phyloP scores from a whole-genome alignment of 179 eudicot genomes.

The Nepenthes alata region DNA sequence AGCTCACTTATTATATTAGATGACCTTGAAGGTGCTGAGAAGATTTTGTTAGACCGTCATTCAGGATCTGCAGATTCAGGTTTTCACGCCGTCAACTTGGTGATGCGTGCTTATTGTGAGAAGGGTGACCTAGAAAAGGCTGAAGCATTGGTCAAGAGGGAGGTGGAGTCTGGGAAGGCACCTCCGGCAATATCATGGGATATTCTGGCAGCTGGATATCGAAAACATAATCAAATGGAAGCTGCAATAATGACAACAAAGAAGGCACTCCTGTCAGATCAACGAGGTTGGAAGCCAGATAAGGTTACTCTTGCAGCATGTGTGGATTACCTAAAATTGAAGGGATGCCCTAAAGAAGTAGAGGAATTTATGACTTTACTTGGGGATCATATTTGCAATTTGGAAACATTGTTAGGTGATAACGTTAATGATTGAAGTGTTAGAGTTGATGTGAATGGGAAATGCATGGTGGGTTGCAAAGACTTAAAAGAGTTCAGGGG shows the following conservation, averaged over 20 bases:
- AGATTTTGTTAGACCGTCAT: constrained; percentile 28
- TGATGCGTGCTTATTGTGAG: constrained; percentile 31
- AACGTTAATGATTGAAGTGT: background rate
- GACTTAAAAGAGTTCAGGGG: no score
- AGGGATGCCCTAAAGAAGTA: constrained; percentile 15
- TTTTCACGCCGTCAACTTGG: constrained; percentile 18
- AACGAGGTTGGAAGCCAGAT: constrained; percentile 14
- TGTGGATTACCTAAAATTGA: constrained; percentile 27
- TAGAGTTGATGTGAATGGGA: background rate
- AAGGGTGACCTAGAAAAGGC: constrained; percentile 40
- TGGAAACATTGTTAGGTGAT: constrained; percentile 4
- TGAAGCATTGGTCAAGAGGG: constrained; percentile 15
- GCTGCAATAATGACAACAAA: constrained; percentile 26
- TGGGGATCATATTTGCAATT: constrained; percentile 2
- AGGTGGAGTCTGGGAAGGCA: constrained; percentile 19
- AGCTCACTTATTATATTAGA: constrained; percentile 33
- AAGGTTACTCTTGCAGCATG: constrained; percentile 16
- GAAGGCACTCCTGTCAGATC: constrained; percentile 15
- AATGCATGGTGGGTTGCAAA: no score
- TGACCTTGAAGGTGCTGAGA: constrained; percentile 41
- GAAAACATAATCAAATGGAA: constrained; percentile 17
- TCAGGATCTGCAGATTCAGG: constrained; percentile 7
- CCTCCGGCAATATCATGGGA: constrained; percentile 31
- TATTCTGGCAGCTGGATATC: constrained; percentile 34
- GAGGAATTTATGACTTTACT: constrained; percentile 23